Conservation (phyloP, 768 basidiomycete genomes). For the Chalciporus piperatus region DNA sequence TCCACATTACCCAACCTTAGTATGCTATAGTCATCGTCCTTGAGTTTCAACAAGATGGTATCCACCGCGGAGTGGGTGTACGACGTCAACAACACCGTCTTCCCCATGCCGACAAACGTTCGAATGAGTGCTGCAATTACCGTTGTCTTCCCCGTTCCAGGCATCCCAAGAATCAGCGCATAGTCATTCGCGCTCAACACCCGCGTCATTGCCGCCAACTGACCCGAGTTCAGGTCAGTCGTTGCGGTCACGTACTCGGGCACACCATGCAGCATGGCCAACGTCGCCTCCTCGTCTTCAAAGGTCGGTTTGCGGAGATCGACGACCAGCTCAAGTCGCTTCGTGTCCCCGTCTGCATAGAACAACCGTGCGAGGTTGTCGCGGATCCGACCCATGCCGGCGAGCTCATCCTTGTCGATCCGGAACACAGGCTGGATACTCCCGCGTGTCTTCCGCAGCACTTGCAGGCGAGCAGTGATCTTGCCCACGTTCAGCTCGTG, state of each 20-base stretch:
- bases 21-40: constrained; percentile 66
- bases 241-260: constrained; percentile 34
- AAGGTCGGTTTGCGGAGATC: constrained; percentile 75
- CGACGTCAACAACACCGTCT: constrained; percentile 84
- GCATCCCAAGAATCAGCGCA: constrained; percentile 93
- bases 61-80: constrained; percentile 99
- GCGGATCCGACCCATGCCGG: constrained; percentile 84
- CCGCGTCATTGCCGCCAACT: constrained; percentile 66
- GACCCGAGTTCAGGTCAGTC: constrained; percentile 62
- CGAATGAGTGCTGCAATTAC: constrained; percentile 88
- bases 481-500: constrained; percentile 59
- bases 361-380: constrained; percentile 90
- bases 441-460: constrained; percentile 15
- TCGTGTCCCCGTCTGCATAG: constrained; percentile 70
- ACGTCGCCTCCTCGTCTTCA: constrained; percentile 29
- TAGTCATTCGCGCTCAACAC: constrained; percentile 84
- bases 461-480: constrained; percentile 41
- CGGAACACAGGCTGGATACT: constrained; percentile 53
- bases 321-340: constrained; percentile 73
- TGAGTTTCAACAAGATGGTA: constrained; percentile 86
- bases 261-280: constrained; percentile 13
- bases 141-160: constrained; percentile 97
- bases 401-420: constrained; percentile 92
- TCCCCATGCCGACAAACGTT: constrained; percentile 72
- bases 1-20: constrained; percentile 87